Base-by-base conservation (phyloP, 2,329 filamentous ascomycete species). In the Ophiosphaerella herpotricha region DNA sequence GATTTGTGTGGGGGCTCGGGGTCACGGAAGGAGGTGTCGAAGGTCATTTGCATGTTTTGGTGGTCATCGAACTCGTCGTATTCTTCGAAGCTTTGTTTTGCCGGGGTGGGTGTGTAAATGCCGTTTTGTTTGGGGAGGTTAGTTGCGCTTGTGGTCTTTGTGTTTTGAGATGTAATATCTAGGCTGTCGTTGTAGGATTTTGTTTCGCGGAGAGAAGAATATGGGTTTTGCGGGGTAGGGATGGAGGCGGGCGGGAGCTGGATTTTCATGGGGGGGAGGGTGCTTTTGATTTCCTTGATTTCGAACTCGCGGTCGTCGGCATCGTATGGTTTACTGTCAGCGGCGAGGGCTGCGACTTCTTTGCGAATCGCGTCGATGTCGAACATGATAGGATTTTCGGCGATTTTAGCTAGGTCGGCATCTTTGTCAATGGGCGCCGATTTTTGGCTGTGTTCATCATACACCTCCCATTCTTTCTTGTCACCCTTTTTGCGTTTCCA, bases 381-480 rank as follows among this genome's bases (percentile, higher is more conserved):
- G 65, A 99, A 99, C 39, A 99, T 80, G 7, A 97, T 88, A 31
- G 78, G 78, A 16, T 77, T 61, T 84, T 85, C 81, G 5, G 78
- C 77, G 7, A 78, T 74, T 52, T 78, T 78, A 13, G 79, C 79
- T 7, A 64, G 57, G 47, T 82, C 79, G 7, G 75, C 75, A 48
- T 75, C 77, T 35, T 72, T 71, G 21, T 67, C 57, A 14, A 67
- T 52, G 12, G 53, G 32, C 23, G 70, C 53, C 18, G 69, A 66
- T 5, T 63, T 64, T 65, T 83, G 83, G 38, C 71, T 72, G 14
- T 76, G 77, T 54, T 95, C 89, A 68, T 97, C 88, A 70, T 97
- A 97, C 7, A 91, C 91, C 72, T 97, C 93, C 93, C 93, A 97
- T 46, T 90, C 89, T 67, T 91, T 91, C 75, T 91, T 92, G 67